phyloP scores from a whole-genome alignment of 2,329 filamentous ascomycete genomes.

The Calonectria crousiana region DNA sequence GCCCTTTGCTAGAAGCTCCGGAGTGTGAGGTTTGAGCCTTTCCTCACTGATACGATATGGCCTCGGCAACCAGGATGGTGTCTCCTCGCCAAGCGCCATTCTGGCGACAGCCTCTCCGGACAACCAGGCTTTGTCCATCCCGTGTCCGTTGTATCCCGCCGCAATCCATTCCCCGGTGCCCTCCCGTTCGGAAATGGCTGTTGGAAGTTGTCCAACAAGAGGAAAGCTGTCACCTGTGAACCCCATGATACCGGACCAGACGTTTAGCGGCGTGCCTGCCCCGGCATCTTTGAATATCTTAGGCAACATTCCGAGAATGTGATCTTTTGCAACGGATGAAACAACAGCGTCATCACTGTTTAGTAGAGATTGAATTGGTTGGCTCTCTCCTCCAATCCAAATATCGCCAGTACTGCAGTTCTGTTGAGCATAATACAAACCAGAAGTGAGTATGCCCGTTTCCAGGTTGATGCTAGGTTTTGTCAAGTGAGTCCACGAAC shows the following conservation, averaged over 20 bases:
- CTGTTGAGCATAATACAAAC: conserved; percentile 40
- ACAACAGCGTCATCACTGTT: conserved; percentile 56
- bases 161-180: conserved; percentile 57
- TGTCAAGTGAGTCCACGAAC: conserved; percentile 61
- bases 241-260: conserved; percentile 63
- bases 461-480: conserved; percentile 58
- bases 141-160: conserved; percentile 62
- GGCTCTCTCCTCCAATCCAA: conserved; percentile 64
- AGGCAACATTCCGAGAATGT: conserved; percentile 53
- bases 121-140: conserved; percentile 64
- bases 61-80: conserved; percentile 30
- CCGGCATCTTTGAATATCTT: conserved; percentile 41
- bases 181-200: conserved; percentile 29
- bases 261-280: conserved; percentile 35
- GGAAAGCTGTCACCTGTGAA: conserved; percentile 60
- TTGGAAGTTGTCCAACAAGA: conserved; percentile 58
- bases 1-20: neutral
- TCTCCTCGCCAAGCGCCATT: conserved; percentile 41
- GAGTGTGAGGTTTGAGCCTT: conserved; percentile 3
- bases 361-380: conserved; percentile 53
- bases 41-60: conserved; percentile 10
- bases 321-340: conserved; percentile 48
- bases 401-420: conserved; percentile 53
- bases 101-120: conserved; percentile 54
- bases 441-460: conserved; percentile 51